These are phyloP conservation scores for Globisporangium irregulare DNA, from an alignment of 352 stramenopile species.

Conservation along the genomic window DNA sequence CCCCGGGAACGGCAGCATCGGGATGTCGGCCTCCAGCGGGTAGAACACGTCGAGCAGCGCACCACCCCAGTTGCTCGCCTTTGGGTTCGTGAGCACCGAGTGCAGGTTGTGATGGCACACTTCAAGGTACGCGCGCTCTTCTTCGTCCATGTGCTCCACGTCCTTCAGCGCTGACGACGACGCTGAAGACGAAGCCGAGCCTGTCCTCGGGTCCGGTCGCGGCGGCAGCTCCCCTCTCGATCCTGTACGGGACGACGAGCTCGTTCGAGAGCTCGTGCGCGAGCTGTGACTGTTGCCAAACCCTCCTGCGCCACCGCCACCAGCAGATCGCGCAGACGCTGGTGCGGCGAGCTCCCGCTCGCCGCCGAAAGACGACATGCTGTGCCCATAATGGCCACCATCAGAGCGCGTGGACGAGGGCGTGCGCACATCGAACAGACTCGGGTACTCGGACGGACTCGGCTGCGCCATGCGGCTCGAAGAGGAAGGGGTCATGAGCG, in stretches of 20 bases:
- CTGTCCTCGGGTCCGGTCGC: conserved; percentile 6
- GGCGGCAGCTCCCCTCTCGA: conserved; percentile 15
- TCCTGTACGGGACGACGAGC: conserved; percentile 27
- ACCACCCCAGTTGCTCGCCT: conserved; percentile 66
- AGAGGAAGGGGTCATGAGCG: conserved; percentile 28
- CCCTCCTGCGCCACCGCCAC: neutral
- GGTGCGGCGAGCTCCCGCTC: conserved; percentile 20
- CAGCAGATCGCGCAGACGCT: conserved; percentile 32
- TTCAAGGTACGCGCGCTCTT: conserved; percentile 62
- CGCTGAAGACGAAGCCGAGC: neutral
- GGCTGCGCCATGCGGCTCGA: conserved; percentile 36
- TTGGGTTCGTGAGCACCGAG: conserved; percentile 81
- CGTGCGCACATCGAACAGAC: conserved; percentile 63
- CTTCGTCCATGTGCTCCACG: conserved; percentile 41
- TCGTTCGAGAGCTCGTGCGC: conserved; percentile 35
- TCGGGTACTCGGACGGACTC: conserved; percentile 62
- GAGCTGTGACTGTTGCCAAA: conserved; percentile 13
- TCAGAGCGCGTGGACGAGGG: conserved; percentile 40
- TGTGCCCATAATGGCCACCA: conserved; percentile 22
- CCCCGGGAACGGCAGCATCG: conserved; percentile 61
- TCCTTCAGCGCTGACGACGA: conserved; percentile 20
- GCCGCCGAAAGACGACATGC: conserved; percentile 17
- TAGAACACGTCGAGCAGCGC: conserved; percentile 74
- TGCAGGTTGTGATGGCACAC: conserved; percentile 83
- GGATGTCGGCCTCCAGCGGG: conserved; percentile 66